Evolutionary conservation across 1,139 yeast species (phyloP), one percentile per base, ranked within the genome.

Genomic region (Pichia sp.): DNA sequence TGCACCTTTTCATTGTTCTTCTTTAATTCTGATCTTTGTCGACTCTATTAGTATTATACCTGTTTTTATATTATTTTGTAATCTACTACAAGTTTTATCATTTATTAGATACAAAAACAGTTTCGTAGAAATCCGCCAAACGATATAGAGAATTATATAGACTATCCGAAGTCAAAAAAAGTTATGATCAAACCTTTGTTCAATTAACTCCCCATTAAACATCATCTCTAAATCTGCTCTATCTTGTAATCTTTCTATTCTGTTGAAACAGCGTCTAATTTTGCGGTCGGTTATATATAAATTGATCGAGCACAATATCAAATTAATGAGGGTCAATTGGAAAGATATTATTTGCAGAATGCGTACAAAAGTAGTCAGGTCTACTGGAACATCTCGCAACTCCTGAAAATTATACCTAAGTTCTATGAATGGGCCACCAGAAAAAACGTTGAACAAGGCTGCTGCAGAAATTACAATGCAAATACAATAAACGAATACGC

Each of bases 251-350:
- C 58, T 48, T 30, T 61, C 66, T 4, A 60, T 55, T 26, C 61
- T 49, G 48, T 61, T 62, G 16, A 63, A 56, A 49, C 58, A 62
- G 19, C 56, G 45, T 9, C 60, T 45, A 22, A 64, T 52, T 42
- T 62, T 56, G 31, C 60, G 57, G 46, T 57, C 52, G 8, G 65
- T 55, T 37, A 63, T 43, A 53, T 51, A 53, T 28, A 61, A 56
- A 47, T 60, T 62, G n/a, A 55, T 49, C 18, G 55, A n/a, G 4
- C 64, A 53, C 47, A 60, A 53, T 7, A 57, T 40, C 2, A 61
- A 51, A 22, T 60, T 60, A 19, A 59, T 50, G 1, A 53, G 8
- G 2, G 51, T 40, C 13, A 60, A 18, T 13, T 58, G 57, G 5
- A 58, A 47, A 1, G 60, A 51, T n/a, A 58, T 41, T 9, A 58